Evolutionary conservation across 2,329 filamentous ascomycete genomes (phyloP).

Genomic region (Aspergillus chevalieri): DNA sequence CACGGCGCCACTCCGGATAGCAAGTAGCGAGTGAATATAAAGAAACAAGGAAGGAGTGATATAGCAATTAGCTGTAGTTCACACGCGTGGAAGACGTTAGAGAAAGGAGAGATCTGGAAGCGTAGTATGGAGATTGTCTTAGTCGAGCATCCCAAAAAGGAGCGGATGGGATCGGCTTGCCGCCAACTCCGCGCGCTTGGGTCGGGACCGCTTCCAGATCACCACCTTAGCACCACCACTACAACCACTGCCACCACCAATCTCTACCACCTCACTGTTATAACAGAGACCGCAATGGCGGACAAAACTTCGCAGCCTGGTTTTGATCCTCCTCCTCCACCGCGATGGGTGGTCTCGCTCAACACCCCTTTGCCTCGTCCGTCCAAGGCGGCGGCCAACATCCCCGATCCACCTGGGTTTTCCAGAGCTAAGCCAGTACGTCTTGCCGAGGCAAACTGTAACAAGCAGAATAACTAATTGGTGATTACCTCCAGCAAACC

Average conservation of each 20-base stretch:
- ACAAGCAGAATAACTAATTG: too few relatives aligned
- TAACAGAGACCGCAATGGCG: slow-evolving; percentile 5
- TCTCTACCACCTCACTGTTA: slow-evolving; percentile 1
- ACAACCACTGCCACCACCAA: slow-evolving; percentile 4
- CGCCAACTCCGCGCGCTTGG: slow-evolving; percentile 22
- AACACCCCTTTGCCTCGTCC: slow-evolving; percentile 63
- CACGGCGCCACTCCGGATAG: too few relatives aligned
- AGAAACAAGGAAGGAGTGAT: too few relatives aligned
- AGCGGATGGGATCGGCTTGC: slow-evolving; percentile 14
- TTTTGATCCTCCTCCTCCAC: slow-evolving; percentile 46
- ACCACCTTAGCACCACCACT: slow-evolving; percentile 13
- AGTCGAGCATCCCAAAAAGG: slow-evolving; percentile 12
- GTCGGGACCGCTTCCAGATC: slow-evolving; percentile 11
- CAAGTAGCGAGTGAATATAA: too few relatives aligned
- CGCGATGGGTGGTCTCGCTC: slow-evolving; percentile 79
- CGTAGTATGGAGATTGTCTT: slow-evolving; percentile 3
- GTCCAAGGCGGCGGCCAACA: slow-evolving; percentile 53
- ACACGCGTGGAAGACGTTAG: neutral
- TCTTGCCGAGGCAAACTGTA: neutral
- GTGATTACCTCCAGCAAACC: neutral
- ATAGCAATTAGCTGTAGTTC: neutral
- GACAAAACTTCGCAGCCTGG: slow-evolving; percentile 15
- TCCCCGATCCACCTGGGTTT: slow-evolving; percentile 85
- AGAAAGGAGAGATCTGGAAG: slow-evolving; percentile 3
- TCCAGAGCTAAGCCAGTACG: slow-evolving; percentile 42